These are phyloP conservation scores for Venturia effusa DNA, from an alignment of 2,329 filamentous ascomycete genomes.

Conservation along the genomic window DNA sequence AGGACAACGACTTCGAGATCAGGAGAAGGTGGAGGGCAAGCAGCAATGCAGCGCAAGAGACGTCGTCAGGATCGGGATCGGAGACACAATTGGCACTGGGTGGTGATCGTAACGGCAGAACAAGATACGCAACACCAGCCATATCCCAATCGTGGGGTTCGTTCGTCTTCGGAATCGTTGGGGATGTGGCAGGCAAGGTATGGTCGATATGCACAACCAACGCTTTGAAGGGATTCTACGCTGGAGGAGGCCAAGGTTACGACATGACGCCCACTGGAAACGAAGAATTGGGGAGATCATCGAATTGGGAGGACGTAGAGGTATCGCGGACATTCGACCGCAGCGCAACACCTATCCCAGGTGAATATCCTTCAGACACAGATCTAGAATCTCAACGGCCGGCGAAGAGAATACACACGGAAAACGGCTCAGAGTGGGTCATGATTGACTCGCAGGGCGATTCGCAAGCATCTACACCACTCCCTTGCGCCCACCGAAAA, in stretches of 20 bases:
- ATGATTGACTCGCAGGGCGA: conserved; percentile 9
- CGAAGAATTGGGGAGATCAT: conserved; percentile 12
- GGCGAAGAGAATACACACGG: conserved; percentile 37
- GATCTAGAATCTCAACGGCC: conserved; percentile 34
- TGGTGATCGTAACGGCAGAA: conserved; percentile 5
- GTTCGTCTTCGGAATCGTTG: conserved; percentile 51
- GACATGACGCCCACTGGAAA: conserved; percentile 29
- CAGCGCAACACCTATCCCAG: conserved; percentile 39
- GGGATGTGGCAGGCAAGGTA: conserved; percentile 62
- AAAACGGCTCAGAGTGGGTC: conserved; percentile 35
- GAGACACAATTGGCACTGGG: background rate
- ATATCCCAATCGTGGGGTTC: conserved; percentile 40
- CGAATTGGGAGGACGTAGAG: conserved; percentile 19
- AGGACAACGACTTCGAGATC: conserved; percentile 27
- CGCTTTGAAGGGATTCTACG: conserved; percentile 75
- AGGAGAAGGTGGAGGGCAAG: conserved; percentile 23
- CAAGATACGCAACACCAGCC: conserved; percentile 1
- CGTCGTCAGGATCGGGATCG: background rate
- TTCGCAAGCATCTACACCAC: background rate
- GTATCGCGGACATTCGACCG: conserved; percentile 16
- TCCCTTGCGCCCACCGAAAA: background rate
- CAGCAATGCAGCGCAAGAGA: conserved; percentile 7
- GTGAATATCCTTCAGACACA: conserved; percentile 42
- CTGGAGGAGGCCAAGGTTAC: conserved; percentile 69
- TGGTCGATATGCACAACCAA: conserved; percentile 67